Base-by-base conservation (phyloP, 805 yeast genomes). In the Kluyveromyces siamensis region DNA sequence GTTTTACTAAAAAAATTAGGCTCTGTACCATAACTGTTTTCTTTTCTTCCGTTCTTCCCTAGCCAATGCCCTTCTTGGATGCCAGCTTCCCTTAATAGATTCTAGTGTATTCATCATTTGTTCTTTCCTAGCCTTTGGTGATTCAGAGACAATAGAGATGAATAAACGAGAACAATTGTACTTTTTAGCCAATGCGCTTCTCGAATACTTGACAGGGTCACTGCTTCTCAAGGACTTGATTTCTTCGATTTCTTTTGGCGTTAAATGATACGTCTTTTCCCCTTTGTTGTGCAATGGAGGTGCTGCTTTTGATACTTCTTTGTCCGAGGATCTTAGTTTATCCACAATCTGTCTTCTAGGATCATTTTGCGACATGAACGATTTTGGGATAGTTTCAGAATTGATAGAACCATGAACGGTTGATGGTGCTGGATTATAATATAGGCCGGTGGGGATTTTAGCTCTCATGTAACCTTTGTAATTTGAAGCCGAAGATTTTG, bases 201-300 rank as follows among this genome's bases (percentile, higher is more conserved):
- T 74, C 14, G 88, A 80, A 79, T 87, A 80, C 42, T 66, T 70
- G 27, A 68, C 69, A 1, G 93, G 91, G 57, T 85, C 78, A 38
- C 67, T 61, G 13, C 55, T 50, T 59, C 95, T 76, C 54, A 84
- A 69, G 40, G 67, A 58, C 53, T 70, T 71, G 49, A 87, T 83
- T 63, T 84, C 80, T 33, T 64, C 65, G 11, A 80, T 78, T 27
- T 80, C 78, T 33, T 72, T 75, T 10, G 80, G 80, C 6, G 80
- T 76, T 49, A 86, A 67, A 50, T 77, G 76, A 60, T 81, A 79
- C 27, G 67, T 68, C 54, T 76, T 75, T 14, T 69, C 69, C 10
- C 60, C 64, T 41, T 62, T 57, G 18, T 70, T 58, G 13, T 58
- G 56, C 21, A 60, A 46, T 11, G 69, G 65, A 8, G 69, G 62